Conservation (phyloP, 176 grass and related monocot species). For the Rhynchospora breviuscula region DNA sequence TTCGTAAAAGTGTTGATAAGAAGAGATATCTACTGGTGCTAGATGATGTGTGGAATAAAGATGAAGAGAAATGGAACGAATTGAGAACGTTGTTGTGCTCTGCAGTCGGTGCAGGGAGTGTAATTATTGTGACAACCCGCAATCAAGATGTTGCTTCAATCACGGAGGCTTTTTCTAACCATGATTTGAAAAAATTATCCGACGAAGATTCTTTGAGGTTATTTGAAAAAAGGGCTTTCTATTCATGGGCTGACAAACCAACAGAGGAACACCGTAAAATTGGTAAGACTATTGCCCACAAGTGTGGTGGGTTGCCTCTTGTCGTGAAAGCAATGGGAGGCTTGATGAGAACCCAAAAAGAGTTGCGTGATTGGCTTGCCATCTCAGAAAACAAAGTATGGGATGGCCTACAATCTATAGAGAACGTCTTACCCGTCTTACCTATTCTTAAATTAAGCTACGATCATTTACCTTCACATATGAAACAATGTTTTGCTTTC, state of each 20-base stretch:
- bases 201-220: conserved; percentile 26
- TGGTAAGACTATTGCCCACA: not conserved
- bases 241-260: not conserved
- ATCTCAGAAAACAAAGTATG: not conserved
- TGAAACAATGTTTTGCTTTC: conserved; percentile 28
- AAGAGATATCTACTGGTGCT: not conserved
- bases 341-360: conserved; percentile 25
- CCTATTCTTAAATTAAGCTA: conserved; percentile 18
- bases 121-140: conserved; percentile 11
- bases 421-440: not conserved
- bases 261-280: not conserved
- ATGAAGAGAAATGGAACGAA: conserved; percentile 16
- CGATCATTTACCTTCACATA: conserved; percentile 22
- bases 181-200: not conserved
- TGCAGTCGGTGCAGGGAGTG: not conserved
- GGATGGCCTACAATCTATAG: not conserved
- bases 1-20: not conserved
- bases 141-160: conserved; percentile 10
- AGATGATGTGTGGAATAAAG: not conserved
- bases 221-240: conserved; percentile 30
- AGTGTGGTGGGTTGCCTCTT: conserved; percentile 24
- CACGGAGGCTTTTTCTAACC: not conserved
- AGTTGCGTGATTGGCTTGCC: conserved; percentile 8
- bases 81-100: conserved; percentile 7
- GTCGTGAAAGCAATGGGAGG: conserved; percentile 25